Conservation (phyloP, 371 early-diverging fungal species). For the Mortierella sp. region DNA sequence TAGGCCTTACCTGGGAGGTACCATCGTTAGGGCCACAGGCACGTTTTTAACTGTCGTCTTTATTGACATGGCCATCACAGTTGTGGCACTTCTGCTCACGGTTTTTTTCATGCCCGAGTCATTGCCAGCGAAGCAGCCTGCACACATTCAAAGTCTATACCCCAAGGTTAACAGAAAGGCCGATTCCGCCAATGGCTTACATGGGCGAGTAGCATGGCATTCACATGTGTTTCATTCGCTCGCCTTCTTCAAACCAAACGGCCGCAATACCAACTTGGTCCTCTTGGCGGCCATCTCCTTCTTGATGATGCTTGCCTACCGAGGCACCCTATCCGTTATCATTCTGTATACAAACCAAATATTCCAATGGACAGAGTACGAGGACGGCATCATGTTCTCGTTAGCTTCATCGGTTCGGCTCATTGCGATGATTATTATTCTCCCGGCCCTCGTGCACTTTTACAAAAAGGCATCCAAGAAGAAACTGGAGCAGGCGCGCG, state of each 20-base stretch:
- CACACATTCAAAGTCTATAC: constrained; percentile 8
- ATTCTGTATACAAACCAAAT: constrained; percentile 37
- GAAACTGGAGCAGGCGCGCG: constrained; percentile 13
- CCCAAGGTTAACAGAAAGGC: constrained; percentile 1
- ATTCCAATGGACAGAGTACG: constrained; percentile 43
- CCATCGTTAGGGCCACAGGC: constrained; percentile 9
- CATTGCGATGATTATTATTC: constrained; percentile 22
- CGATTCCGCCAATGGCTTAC: neutral
- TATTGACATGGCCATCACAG: constrained; percentile 33
- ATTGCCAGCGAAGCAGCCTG: constrained; percentile 28
- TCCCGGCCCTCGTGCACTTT: constrained; percentile 30
- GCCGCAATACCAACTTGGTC: constrained; percentile 45
- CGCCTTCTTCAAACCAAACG: constrained; percentile 41
- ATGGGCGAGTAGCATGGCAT: constrained; percentile 28
- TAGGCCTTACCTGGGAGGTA: constrained; percentile 33
- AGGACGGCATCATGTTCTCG: constrained; percentile 46
- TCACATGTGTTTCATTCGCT: constrained; percentile 27
- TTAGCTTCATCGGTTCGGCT: constrained; percentile 19
- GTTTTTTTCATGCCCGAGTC: constrained; percentile 63
- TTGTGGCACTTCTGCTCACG: constrained; percentile 39
- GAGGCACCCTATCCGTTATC: constrained; percentile 36
- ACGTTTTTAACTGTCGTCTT: constrained; percentile 55
- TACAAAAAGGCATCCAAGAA: constrained; percentile 18
- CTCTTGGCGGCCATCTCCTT: constrained; percentile 40
- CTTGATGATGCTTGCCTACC: constrained; percentile 29